Conservation (phyloP, 2,329 filamentous ascomycete species). For the Colletotrichum musae region DNA sequence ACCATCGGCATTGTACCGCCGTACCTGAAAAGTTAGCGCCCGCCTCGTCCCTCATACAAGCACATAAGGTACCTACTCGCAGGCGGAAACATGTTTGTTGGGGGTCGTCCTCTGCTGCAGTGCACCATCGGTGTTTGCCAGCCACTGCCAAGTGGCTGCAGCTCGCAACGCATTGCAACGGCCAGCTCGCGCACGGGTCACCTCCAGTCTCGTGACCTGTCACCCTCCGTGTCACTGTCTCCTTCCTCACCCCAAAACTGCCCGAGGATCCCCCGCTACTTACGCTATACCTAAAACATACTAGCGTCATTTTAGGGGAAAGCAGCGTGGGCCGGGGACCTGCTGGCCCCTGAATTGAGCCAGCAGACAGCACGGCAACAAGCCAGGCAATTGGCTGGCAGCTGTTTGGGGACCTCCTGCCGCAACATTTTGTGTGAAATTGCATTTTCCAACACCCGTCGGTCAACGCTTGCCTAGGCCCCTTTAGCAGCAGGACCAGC, state of each 20-base stretch:
- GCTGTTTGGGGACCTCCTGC: constrained; percentile 43
- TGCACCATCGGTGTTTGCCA: not conserved
- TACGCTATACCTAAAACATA: not conserved
- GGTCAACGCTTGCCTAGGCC: constrained; percentile 43
- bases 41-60: too few relatives aligned
- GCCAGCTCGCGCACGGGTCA: constrained; percentile 34
- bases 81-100: constrained; percentile 32
- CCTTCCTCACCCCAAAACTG: constrained; percentile 24
- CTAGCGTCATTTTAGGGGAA: constrained; percentile 37
- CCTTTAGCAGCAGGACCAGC: constrained; percentile 39
- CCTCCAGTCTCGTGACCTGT: constrained; percentile 39
- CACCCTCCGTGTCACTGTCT: constrained; percentile 4
- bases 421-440: constrained; percentile 57
- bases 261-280: constrained; percentile 36
- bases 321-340: constrained; percentile 40
- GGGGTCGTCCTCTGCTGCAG: not conserved
- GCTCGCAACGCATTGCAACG: not conserved
- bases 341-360: constrained; percentile 44
- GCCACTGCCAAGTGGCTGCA: not conserved
- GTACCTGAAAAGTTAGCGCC: too few relatives aligned
- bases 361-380: constrained; percentile 19
- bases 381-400: constrained; percentile 43
- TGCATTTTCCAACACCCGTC: constrained; percentile 50
- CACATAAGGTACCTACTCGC: too few relatives aligned
- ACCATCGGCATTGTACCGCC: too few relatives aligned